A percentile compares a stretch with the other conserved stretches of the same genome.
These are phyloP conservation scores for Geranium incanum DNA, from an alignment of 441 rosid genomes.

Conservation along the genomic window DNA sequence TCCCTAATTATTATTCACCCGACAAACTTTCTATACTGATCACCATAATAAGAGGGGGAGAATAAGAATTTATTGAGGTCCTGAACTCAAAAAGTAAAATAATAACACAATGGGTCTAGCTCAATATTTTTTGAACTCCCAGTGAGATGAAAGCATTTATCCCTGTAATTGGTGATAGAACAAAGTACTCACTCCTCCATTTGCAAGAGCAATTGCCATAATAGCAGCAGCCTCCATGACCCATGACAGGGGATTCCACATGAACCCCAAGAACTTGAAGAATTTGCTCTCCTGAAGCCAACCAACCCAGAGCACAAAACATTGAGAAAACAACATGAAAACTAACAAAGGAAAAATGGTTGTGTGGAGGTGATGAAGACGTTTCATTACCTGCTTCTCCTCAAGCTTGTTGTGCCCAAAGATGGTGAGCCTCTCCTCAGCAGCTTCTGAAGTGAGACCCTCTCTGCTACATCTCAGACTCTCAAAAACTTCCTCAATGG, in stretches of 20 bases:
- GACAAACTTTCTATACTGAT: too few relatives aligned
- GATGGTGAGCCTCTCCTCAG: slow-evolving; percentile 38
- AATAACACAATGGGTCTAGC: too few relatives aligned
- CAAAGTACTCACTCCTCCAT: slow-evolving; percentile 51
- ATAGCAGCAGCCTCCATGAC: slow-evolving; percentile 55
- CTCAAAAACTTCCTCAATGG: slow-evolving; percentile 45
- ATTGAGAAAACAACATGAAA: background rate
- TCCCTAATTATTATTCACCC: too few relatives aligned
- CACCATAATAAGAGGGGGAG: too few relatives aligned
- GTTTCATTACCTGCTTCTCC: slow-evolving; percentile 34
- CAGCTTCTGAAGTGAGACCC: slow-evolving; percentile 44
- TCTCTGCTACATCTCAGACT: slow-evolving; percentile 46
- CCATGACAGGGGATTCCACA: slow-evolving; percentile 64
- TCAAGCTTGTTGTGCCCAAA: slow-evolving; percentile 60
- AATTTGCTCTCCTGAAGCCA: slow-evolving; percentile 21
- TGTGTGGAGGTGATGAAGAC: too few relatives aligned
- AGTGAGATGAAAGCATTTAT: too few relatives aligned
- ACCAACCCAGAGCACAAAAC: background rate
- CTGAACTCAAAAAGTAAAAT: too few relatives aligned
- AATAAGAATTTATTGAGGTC: too few relatives aligned
- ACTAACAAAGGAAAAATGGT: slow-evolving; percentile 6
- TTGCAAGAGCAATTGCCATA: slow-evolving; percentile 56
- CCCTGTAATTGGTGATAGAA: background rate
- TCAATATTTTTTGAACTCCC: too few relatives aligned
- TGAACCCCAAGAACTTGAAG: slow-evolving; percentile 44